Evolutionary conservation across 2,329 filamentous ascomycete genomes (phyloP).

Genomic region (Torrubiellomyces zombiae): DNA sequence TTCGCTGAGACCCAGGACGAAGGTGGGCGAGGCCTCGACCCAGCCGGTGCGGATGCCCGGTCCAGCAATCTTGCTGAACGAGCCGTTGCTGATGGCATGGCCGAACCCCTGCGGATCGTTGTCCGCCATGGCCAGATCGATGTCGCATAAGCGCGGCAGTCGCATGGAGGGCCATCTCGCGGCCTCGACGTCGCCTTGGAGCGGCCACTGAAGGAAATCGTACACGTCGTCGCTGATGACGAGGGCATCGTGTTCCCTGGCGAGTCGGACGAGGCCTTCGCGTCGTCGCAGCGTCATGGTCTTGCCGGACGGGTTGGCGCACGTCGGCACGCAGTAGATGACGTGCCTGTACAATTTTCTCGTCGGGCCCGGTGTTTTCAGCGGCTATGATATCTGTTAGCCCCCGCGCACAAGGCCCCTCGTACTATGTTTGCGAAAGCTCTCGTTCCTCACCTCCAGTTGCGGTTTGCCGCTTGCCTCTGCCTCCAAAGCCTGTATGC

Average conservation of each 20-base stretch:
- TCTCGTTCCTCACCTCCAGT: constrained; percentile 1
- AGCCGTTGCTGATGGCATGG: constrained; percentile 70
- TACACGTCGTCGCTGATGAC: constrained; percentile 86
- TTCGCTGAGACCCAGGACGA: constrained; percentile 32
- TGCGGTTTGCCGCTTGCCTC: constrained; percentile 7
- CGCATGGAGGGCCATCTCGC: constrained; percentile 22
- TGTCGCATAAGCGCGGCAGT: constrained; percentile 61
- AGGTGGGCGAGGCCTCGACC: constrained; percentile 52
- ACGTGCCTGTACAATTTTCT: constrained; percentile 74
- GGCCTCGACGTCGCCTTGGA: constrained; percentile 17
- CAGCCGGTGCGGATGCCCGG: constrained; percentile 80
- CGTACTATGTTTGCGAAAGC: not conserved
- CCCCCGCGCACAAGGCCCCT: too few relatives aligned
- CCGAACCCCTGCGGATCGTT: constrained; percentile 43
- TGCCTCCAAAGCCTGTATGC: constrained; percentile 14
- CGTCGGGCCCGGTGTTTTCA: constrained; percentile 39
- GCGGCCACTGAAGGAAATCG: constrained; percentile 72
- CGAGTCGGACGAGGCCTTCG: constrained; percentile 53
- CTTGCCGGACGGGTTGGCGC: constrained; percentile 73
- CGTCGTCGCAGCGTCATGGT: constrained; percentile 60
- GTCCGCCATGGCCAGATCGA: constrained; percentile 46
- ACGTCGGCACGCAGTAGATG: constrained; percentile 78
- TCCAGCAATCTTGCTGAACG: constrained; percentile 74
- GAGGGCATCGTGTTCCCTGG: constrained; percentile 65
- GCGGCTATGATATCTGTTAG: constrained; percentile 16